Conservation (phyloP, 2,329 filamentous ascomycete genomes). For the Diaporthe ampelina region DNA sequence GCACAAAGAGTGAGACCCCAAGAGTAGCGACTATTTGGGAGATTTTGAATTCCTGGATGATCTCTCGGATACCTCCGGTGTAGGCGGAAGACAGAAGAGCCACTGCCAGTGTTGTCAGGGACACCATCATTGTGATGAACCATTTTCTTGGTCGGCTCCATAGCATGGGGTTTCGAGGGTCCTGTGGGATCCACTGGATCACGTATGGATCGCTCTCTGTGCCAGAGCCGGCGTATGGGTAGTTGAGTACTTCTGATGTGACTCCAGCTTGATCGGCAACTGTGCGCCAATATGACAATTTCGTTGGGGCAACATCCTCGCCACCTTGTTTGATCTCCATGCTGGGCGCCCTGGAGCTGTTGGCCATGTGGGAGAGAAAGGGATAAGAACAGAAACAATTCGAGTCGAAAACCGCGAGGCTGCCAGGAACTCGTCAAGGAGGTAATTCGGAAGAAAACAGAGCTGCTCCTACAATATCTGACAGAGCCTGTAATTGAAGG, state of each 20-base stretch:
- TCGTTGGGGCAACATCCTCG: neutral
- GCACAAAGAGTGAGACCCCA: constrained; percentile 73
- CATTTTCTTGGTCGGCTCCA: constrained; percentile 47
- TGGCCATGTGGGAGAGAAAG: neutral
- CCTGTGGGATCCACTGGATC: constrained; percentile 65
- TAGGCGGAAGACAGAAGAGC: constrained; percentile 76
- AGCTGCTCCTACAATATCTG: neutral
- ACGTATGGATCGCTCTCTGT: constrained; percentile 67
- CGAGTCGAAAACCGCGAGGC: neutral
- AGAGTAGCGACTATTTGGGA: constrained; percentile 65
- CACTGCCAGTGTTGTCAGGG: constrained; percentile 55
- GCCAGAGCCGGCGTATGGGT: constrained; percentile 59
- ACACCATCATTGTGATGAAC: constrained; percentile 39
- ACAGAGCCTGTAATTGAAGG: neutral
- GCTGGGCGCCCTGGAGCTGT: too few relatives aligned
- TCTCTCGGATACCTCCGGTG: constrained; percentile 64
- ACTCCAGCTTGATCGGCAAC: constrained; percentile 60
- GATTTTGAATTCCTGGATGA: constrained; percentile 65
- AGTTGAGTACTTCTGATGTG: constrained; percentile 51
- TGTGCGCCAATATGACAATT: constrained; percentile 54
- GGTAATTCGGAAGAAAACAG: neutral
- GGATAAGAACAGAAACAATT: neutral
- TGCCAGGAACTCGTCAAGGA: neutral
- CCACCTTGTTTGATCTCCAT: neutral
- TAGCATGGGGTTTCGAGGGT: constrained; percentile 68